phyloP scores from a whole-genome alignment of 352 stramenopile species.

The Globisporangium cederbergense region DNA sequence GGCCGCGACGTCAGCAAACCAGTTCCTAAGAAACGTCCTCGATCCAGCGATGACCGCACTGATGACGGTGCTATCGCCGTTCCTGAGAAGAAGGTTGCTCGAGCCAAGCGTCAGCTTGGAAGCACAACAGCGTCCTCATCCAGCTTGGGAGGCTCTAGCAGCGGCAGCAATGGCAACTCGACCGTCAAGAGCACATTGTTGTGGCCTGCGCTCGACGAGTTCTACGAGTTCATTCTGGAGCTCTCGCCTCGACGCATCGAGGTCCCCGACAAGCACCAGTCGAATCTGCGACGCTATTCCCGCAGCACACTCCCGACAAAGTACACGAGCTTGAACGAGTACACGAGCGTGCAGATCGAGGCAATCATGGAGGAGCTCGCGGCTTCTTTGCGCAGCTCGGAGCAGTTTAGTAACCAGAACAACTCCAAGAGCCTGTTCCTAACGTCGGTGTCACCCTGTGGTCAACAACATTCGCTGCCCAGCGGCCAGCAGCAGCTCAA shows the following conservation, averaged over 20 bases:
- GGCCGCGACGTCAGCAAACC: neutral
- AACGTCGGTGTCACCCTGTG: constrained; percentile 63
- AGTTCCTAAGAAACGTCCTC: constrained; percentile 18
- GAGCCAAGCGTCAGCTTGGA: constrained; percentile 6
- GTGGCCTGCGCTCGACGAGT: constrained; percentile 72
- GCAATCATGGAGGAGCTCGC: constrained; percentile 71
- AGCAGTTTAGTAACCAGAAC: constrained; percentile 33
- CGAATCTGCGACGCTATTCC: constrained; percentile 30
- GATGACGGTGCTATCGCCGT: neutral
- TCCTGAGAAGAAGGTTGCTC: constrained; percentile 14
- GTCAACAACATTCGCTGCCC: constrained; percentile 4
- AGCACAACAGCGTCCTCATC: neutral
- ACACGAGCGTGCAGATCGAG: constrained; percentile 52
- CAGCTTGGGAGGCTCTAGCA: neutral
- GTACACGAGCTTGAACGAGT: constrained; percentile 50
- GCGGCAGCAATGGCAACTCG: neutral
- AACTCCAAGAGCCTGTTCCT: constrained; percentile 31
- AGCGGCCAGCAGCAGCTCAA: constrained; percentile 22
- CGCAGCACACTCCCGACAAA: constrained; percentile 35
- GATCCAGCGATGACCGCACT: neutral
- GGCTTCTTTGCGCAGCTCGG: constrained; percentile 47
- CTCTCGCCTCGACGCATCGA: constrained; percentile 46
- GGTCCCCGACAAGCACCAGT: constrained; percentile 25
- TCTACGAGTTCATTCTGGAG: constrained; percentile 73
- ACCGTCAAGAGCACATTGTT: constrained; percentile 50